phyloP scores from a whole-genome alignment of 148 eudicot species.

The Vaccinium vitisidaea region DNA sequence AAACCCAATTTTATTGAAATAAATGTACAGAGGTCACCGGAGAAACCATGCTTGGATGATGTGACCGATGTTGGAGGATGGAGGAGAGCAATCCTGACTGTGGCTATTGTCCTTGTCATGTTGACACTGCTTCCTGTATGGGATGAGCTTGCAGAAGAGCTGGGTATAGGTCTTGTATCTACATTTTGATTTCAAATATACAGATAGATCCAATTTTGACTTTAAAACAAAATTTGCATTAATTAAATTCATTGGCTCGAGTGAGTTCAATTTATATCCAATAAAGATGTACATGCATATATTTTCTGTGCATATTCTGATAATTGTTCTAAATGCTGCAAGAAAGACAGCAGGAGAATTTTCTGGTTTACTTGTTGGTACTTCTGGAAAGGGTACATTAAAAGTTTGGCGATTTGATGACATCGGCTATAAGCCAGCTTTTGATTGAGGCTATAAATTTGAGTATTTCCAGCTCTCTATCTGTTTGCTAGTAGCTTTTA shows the following conservation, averaged over 20 bases:
- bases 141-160: slow-evolving; percentile 98
- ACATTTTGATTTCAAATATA: slow-evolving; percentile 41
- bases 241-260: slow-evolving; percentile 5
- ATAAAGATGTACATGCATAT: not conserved
- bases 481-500: too few relatives aligned
- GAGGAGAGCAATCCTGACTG: slow-evolving; percentile 60
- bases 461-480: too few relatives aligned
- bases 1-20: slow-evolving; percentile 1
- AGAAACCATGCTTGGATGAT: slow-evolving; percentile 95
- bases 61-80: slow-evolving; percentile 88
- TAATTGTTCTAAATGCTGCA: not conserved
- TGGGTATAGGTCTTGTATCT: slow-evolving; percentile 81
- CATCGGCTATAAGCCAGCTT: too few relatives aligned
- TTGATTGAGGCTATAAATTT: too few relatives aligned
- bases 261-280: not conserved
- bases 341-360: not conserved
- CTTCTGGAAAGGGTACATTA: too few relatives aligned
- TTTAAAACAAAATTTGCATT: not conserved
- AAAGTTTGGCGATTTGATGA: too few relatives aligned
- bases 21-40: slow-evolving; percentile 76
- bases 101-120: slow-evolving; percentile 58
- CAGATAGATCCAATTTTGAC: slow-evolving; percentile 25
- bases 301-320: not conserved
- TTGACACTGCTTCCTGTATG: slow-evolving; percentile 83
- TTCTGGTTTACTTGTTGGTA: not conserved